Base-by-base conservation (phyloP, 169 alveolate genomes). In the Babesia ovata region DNA sequence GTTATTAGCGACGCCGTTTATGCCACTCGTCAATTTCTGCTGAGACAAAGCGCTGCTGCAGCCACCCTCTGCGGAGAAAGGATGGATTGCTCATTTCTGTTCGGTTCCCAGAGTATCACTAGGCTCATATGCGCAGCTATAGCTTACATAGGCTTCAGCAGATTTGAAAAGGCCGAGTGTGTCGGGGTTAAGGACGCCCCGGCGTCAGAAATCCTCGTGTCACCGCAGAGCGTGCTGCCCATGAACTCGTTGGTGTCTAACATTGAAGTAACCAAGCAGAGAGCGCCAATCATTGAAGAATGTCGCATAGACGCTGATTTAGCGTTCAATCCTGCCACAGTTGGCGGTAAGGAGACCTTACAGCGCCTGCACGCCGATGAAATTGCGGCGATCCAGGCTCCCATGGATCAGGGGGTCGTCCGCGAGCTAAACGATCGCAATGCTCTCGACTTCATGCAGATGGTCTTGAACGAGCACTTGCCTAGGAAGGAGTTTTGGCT, bases 81-180 rank as follows among this genome's bases (percentile, higher is more conserved):
- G 8, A 63, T 63, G 73, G 48, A 46, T 29, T 48, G 61, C 33
- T 63, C 73, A 13, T 24, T 63, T 22, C 21, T 63, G 11, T 49
- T 49, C 24, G 49, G 60, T 13, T 29, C 58, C 12, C 28, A 29
- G 13, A 17, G 24, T 24, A 24, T 46, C 45, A 63, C 52, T 0
- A 29, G 60, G 44, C 36, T 63, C 39, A 9, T 63, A 19, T 48
- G 45, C 26, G 61, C 60, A 48, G 59, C 49, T 7, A 42, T 63
- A 0, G 73, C 61, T 21, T 63, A 63, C 22, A 11, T 44, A 3
- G 73, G 73, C n/a, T 24, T 48, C 59, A 10, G 61, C 39, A 36
- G 11, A 45, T 48, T 46, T 61, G 61, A 63, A n/a, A 63, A 45
- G 2, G 60, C 28, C 19, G 73, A 63, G 19, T 63, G 73, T 45